These are phyloP conservation scores for Lichtheimia ornata DNA, from an alignment of 371 early-diverging fungal genomes.

Conservation along the genomic window DNA sequence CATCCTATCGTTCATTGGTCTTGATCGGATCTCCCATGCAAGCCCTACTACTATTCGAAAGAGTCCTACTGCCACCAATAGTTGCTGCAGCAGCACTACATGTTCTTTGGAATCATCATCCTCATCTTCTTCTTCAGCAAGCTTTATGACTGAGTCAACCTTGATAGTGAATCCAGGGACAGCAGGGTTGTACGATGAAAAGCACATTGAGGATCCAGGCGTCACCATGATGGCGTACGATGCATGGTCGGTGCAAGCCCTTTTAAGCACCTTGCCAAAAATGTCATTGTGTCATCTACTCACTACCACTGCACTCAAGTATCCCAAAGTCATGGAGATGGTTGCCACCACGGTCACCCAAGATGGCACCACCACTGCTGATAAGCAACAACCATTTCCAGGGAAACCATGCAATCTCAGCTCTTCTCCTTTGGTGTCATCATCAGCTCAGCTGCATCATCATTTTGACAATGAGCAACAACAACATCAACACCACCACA, in stretches of 20 bases:
- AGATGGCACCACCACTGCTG: not conserved
- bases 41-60: not conserved
- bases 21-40: constrained; percentile 18
- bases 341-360: constrained; percentile 18
- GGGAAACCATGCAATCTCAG: no score
- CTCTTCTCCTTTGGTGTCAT: no score
- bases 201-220: constrained; percentile 7
- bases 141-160: constrained; percentile 29
- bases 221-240: constrained; percentile 13
- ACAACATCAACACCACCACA: not conserved
- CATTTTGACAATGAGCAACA: not conserved
- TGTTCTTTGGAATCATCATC: constrained; percentile 4
- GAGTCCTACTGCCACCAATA: not conserved
- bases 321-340: constrained; percentile 17
- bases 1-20: constrained; percentile 18
- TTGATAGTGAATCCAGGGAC: constrained; percentile 16
- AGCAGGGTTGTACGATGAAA: constrained; percentile 12
- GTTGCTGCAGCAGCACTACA: constrained; percentile 5
- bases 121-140: constrained; percentile 5
- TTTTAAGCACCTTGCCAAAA: constrained; percentile 32
- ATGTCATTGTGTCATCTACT: constrained; percentile 34
- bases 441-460: no score
- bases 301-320: constrained; percentile 21
- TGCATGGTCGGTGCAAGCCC: constrained; percentile 22
- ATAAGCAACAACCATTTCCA: not conserved